phyloP scores from a whole-genome alignment of 2,329 filamentous ascomycete species.

The Lasiodiplodia citricola region DNA sequence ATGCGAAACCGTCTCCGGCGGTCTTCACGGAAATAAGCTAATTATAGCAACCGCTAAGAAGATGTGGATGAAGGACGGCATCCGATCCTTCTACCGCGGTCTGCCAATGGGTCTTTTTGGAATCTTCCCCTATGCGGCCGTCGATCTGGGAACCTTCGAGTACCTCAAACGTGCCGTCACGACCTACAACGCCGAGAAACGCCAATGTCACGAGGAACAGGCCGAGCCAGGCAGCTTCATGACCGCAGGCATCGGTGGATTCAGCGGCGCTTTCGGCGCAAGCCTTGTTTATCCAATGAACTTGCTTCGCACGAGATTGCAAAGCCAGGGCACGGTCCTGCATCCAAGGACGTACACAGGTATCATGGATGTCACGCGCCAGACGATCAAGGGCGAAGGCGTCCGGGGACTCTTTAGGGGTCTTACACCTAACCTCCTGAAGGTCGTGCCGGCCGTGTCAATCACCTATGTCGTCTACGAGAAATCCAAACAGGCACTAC shows the following conservation, averaged over 20 bases:
- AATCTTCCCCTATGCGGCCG: conserved; percentile 97
- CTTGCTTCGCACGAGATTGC: conserved; percentile 85
- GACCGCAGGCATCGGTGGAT: conserved; percentile 87
- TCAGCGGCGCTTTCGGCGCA: conserved; percentile 89
- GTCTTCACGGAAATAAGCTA: conserved; percentile 80
- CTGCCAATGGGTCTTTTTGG: conserved; percentile 91
- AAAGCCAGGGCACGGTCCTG: conserved; percentile 92
- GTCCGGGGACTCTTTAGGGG: conserved; percentile 90
- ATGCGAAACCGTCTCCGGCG: conserved; percentile 88
- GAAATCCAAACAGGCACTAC: conserved; percentile 45
- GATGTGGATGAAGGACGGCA: conserved; percentile 79
- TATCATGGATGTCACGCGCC: conserved; percentile 84
- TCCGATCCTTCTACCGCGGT: conserved; percentile 84
- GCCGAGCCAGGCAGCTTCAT: conserved; percentile 77
- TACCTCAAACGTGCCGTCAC: conserved; percentile 80
- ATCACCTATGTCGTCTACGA: conserved; percentile 63
- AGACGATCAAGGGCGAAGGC: conserved; percentile 84
- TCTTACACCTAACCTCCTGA: conserved; percentile 90
- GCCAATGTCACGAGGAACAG: conserved; percentile 81
- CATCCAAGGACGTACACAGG: conserved; percentile 90
- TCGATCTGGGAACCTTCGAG: conserved; percentile 96
- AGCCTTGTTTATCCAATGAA: conserved; percentile 96
- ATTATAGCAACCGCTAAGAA: conserved; percentile 82
- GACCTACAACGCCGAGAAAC: conserved; percentile 69
- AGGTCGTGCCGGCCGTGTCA: conserved; percentile 93